Conservation (phyloP, 352 stramenopile genomes). For the Phytophthora constricta region DNA sequence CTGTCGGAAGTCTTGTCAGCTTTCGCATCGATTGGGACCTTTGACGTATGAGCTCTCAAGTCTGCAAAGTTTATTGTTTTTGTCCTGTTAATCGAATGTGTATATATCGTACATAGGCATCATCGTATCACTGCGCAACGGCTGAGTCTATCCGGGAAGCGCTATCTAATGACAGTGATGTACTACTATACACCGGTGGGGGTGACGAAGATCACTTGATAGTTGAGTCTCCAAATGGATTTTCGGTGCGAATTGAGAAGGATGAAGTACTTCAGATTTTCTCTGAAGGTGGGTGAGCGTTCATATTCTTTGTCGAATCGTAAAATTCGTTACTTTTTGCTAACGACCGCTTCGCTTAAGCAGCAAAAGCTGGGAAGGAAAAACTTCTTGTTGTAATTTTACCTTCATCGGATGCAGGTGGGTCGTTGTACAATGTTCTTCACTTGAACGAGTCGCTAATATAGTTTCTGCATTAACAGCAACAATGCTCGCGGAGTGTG, state of each 20-base stretch:
- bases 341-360: conserved; percentile 13
- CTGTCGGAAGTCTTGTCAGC: conserved; percentile 51
- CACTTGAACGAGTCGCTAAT: background rate
- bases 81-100: background rate
- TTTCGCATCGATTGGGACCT: conserved; percentile 46
- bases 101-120: conserved; percentile 21
- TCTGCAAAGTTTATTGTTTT: background rate
- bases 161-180: conserved; percentile 36
- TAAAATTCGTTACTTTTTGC: conserved; percentile 1
- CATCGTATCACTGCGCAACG: conserved; percentile 46
- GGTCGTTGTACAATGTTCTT: conserved; percentile 5
- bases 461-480: conserved; percentile 34
- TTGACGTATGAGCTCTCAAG: conserved; percentile 43
- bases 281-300: conserved; percentile 25
- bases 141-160: conserved; percentile 37
- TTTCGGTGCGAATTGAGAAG: conserved; percentile 39
- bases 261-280: conserved; percentile 39
- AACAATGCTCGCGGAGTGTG: conserved; percentile 55
- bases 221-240: conserved; percentile 42
- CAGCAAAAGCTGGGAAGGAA: conserved; percentile 14
- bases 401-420: conserved; percentile 39
- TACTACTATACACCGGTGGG: conserved; percentile 53
- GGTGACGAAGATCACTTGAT: conserved; percentile 43
- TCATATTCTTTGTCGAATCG: conserved; percentile 9
- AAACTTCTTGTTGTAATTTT: conserved; percentile 54